Base-by-base conservation (phyloP, 2,329 filamentous ascomycete genomes). In the Arthrobotrys iridis region DNA sequence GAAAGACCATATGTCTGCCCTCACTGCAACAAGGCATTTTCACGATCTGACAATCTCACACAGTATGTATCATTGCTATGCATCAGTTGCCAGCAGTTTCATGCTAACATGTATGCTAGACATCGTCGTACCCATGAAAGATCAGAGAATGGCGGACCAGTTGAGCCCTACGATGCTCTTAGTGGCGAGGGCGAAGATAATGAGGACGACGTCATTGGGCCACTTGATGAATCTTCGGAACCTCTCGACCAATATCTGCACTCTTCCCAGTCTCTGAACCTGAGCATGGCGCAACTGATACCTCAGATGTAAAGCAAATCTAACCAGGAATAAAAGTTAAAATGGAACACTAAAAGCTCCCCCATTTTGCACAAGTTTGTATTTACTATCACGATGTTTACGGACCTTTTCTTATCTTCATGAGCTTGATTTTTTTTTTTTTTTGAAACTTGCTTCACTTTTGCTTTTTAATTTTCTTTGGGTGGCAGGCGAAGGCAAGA, bases 21-120 rank as follows among this genome's bases (percentile, higher is more conserved):
- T 79, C 90, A 96, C 83, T 99, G 95, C 88, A 97, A 92, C 87
- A 98, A 98, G 87, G 94, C 94, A 78, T 99, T 99, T 84, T 98
- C 95, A 74, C 88, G 95, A 84, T 98, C 94, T 81, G 95, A 99
- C 85, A 99, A 99, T 83, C 91, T 99, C 84, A 95, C 95, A 83
- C 95, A 99, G 91, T 96, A 93, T 84, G 71, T 63, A 50, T n/a
- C 66, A 8, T 62, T 8, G 35, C 24, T 15, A 28, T 57, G 20
- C n/a, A n/a, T 26, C 10, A 18, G 48, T 43, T 35, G 58, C 24
- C 30, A 13, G 6, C 24, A 22, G 22, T 6, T 37, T 2, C 6
- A 48, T 40, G 24, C 57, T 87, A 81, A 85, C 82, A 64, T 67
- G 43, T 52, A 71, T 77, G 77, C 28, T 78, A 89, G 88, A 82